These are phyloP conservation scores for Castanopsis chinensis DNA, from an alignment of 306 rosid species.

Conservation along the genomic window DNA sequence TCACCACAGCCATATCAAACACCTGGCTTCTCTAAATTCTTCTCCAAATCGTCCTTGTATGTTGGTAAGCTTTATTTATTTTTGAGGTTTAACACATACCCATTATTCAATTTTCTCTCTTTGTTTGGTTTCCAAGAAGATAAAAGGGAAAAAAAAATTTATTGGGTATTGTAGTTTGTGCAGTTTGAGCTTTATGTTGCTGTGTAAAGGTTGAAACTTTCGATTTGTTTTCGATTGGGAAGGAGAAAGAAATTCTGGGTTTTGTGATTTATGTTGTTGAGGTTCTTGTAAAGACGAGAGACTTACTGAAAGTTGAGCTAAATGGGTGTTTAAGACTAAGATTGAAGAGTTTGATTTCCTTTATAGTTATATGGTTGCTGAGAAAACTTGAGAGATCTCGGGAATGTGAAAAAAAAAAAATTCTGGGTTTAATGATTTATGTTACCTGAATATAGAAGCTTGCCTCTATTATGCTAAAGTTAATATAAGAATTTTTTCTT, in stretches of 20 bases:
- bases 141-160: neutral
- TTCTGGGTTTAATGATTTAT: neutral
- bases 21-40: conserved; percentile 44
- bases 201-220: neutral
- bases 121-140: neutral
- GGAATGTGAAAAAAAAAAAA: neutral
- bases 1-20: conserved; percentile 22
- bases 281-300: neutral
- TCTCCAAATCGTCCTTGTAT: conserved; percentile 54
- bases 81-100: neutral
- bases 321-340: neutral
- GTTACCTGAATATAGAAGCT: neutral
- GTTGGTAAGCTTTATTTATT: conserved; percentile 27
- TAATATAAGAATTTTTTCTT: neutral
- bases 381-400: neutral
- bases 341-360: neutral
- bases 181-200: neutral
- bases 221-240: neutral
- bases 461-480: neutral
- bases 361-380: neutral
- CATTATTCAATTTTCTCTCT: neutral
- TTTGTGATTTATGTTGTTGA: neutral
- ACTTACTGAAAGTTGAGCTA: neutral
- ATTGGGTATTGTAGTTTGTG: neutral
- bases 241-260: neutral